phyloP scores from a whole-genome alignment of 768 basidiomycete genomes.

The Artomyces pyxidatus region DNA sequence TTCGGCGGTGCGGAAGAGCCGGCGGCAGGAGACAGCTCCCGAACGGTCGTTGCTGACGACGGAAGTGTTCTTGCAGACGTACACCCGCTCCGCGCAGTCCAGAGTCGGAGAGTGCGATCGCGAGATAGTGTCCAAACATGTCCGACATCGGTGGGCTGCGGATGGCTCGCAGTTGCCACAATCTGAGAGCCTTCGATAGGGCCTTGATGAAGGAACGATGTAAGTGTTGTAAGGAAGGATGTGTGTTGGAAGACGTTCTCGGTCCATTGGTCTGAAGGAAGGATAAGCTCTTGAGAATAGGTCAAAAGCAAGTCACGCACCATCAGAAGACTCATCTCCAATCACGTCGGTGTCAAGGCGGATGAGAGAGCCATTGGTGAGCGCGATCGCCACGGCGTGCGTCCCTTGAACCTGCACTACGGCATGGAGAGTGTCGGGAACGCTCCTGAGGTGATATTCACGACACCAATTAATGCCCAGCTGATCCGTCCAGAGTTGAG shows the following conservation, averaged over 20 bases:
- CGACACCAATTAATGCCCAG: conserved; percentile 47
- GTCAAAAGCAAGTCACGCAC: conserved; percentile 31
- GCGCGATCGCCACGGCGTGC: conserved; percentile 54
- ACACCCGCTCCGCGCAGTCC: conserved; percentile 73
- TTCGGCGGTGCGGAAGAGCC: conserved; percentile 25
- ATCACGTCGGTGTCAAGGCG: conserved; percentile 60
- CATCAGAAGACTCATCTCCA: conserved; percentile 46
- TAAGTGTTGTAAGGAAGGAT: conserved; percentile 59
- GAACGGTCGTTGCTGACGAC: conserved; percentile 21
- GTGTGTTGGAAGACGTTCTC: conserved; percentile 64
- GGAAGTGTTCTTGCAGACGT: conserved; percentile 54
- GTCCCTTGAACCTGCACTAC: conserved; percentile 54
- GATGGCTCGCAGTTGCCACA: conserved; percentile 62
- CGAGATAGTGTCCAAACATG: conserved; percentile 82
- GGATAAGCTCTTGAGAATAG: background rate
- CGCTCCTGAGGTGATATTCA: conserved; percentile 57
- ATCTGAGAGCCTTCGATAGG: conserved; percentile 48
- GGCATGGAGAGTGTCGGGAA: conserved; percentile 31
- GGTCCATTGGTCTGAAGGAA: conserved; percentile 54
- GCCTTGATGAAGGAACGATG: conserved; percentile 50
- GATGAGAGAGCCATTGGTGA: conserved; percentile 55
- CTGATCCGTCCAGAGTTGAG: conserved; percentile 13
- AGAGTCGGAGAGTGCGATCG: conserved; percentile 76
- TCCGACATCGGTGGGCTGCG: conserved; percentile 67
- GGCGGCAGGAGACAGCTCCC: conserved; percentile 26